A percentile compares a stretch with the other conserved stretches of the same genome.
phyloP scores from a whole-genome alignment of 2,329 filamentous ascomycete species.

The Venturia asperata region DNA sequence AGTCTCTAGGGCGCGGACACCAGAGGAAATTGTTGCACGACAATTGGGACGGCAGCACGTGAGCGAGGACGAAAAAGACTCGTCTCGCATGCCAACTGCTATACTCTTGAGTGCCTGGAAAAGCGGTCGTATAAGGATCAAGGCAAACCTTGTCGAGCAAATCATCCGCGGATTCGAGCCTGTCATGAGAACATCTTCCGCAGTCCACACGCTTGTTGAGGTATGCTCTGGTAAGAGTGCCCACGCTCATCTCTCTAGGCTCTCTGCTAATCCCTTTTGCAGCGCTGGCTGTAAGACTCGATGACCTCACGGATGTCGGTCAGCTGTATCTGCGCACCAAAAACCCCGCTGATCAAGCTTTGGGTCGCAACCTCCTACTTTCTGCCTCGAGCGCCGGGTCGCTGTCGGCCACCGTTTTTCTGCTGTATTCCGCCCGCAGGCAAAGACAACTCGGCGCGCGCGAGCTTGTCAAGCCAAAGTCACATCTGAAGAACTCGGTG shows the following conservation, averaged over 20 bases:
- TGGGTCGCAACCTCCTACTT: constrained; percentile 8
- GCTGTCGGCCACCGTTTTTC: not conserved
- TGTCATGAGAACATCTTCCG: not conserved
- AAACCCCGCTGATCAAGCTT: not conserved
- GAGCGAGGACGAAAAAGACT: not conserved
- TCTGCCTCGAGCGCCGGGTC: constrained; percentile 2
- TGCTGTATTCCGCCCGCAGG: not conserved
- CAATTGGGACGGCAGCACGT: not conserved
- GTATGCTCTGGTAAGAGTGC: constrained; percentile 3
- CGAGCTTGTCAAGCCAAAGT: not conserved
- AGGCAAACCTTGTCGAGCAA: not conserved
- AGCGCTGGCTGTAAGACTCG: not conserved
- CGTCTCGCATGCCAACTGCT: not conserved
- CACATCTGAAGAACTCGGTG: not conserved
- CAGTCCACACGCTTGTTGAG: not conserved
- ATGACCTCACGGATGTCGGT: not conserved
- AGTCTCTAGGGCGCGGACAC: not conserved
- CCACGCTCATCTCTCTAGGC: not conserved
- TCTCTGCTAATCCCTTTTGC: not conserved
- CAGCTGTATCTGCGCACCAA: not conserved
- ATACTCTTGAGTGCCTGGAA: not conserved
- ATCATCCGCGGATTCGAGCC: not conserved
- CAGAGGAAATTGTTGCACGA: not conserved
- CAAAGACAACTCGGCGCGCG: not conserved
- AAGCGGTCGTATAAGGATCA: not conserved